Base-by-base conservation (phyloP, 345 rosid species). In the Eutrema yunnanense region DNA sequence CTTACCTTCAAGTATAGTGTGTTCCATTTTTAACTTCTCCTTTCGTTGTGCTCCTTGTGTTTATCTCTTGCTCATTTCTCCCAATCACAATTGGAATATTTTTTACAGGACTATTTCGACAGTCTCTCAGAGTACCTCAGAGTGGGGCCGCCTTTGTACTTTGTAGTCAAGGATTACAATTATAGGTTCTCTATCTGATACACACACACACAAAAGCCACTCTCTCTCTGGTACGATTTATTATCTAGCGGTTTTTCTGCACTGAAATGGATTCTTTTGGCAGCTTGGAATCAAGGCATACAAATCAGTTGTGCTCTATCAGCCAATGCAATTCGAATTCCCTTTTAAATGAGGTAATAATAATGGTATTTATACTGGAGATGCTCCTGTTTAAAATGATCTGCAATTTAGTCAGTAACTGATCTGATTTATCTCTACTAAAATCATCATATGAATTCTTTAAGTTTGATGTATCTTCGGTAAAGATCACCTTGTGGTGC, bases 141-240 rank as follows among this genome's bases (percentile, higher is more conserved):
- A 80, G 88, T 95, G 60, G 99, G 99, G 48, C 96, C 99, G 1
- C 99, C 99, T 2, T 71, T 95, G 19, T 95, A 95, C 78, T 95
- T 95, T 80, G 99, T 95, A 51, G 96, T 92, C 69, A 92, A 89
- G 85, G 84, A 95, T 82, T 95, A 86, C 75, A 95, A 95, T 52
- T 95, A 89, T 64, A 95, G 99, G 99, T 92, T 73, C 46, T 69
- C 52, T 42, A 56, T 78, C 72, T 68, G 26, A 62, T 40, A 14
- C 58, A 56, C 62, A 36, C 57, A 62, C 19, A 41, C 48, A 60
- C 16, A 42, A 36, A 58, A 19, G 16, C 2, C 51, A 51, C 57
- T 64, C 50, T 55, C 50, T 55, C 40, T 56, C 16, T 16, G 57
- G 42, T 58, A 70, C 13, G 4, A 41, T 46, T 38, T 54, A 44